Base-by-base conservation (phyloP, 768 basidiomycete genomes). In the Mycena kentingensis region DNA sequence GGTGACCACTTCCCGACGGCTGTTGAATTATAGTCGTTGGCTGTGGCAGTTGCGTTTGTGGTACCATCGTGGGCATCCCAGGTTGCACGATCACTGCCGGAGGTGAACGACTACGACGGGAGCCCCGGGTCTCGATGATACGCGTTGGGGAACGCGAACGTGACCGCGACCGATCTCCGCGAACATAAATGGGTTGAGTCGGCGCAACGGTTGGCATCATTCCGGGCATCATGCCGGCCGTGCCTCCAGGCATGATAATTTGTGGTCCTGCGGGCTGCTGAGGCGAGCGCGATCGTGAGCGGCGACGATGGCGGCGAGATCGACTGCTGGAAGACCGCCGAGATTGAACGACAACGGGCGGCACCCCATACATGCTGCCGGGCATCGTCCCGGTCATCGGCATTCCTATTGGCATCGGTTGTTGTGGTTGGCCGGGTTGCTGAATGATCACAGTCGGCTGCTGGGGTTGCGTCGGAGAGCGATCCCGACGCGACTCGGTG, bases 271-370 rank as follows among this genome's bases (percentile, higher is more conserved):
- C 27, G 18, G 27, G 7, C 34, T 24, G 21, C 42, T 15, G 51
- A 15, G 41, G 36, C 13, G 55, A 51, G 5, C 38, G 36, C 16
- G 51, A 53, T 8, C 37, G 37, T 18, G 37, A 38, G 13, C 37
- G 37, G 13, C 13, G 6, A 8, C 62, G 51, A n/a, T 52, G 52
- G 11, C 56, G 52, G 5, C 53, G 37, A 18, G 56, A 55, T 25
- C 61, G 11, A 8, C 13, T 7, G 8, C 37, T 34, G 11, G 11
- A 11, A 34, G 11, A 11, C 11, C 32, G 11, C 32, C 32, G 11
- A 34, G 32, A 11, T 34, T 38, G 37, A 18, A 38, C 21, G 37
- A 38, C 37, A 21, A 38, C 31, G 25, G 51, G 45, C n/a, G 46
- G 39, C 10, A 41, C 38, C 21, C 37, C 28, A 19, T 36, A 31